Base-by-base conservation (phyloP, 1,284 basidiomycete species). In the Rhodotorula sp. region DNA sequence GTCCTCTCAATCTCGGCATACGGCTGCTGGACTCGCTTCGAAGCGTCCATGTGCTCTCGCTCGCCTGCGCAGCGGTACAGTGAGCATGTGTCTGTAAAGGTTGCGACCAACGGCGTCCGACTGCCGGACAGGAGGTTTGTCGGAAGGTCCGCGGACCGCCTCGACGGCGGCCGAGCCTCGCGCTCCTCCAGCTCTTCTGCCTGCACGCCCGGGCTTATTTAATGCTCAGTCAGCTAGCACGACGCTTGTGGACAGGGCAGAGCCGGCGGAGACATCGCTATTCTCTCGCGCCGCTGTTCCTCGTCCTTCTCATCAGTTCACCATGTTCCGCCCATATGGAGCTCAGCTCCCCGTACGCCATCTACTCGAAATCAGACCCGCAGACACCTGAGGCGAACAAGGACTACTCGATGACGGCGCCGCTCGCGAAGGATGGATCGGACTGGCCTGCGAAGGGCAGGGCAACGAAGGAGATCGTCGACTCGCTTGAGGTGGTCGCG, bases 401-500 rank as follows among this genome's bases (percentile, higher is more conserved):
- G 66, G 82, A 83, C 73, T 84, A 83, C 70, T 78, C 77, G 27
- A 81, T 81, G 79, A 83, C 81, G 13, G 60, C 74, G n/a, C 83
- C 83, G 0, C 74, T 73, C 21, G 50, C 81, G 73, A 82, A 68
- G 4, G 61, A 46, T 27, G 71, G 71, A 2, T 41, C 61, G 2
- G 37, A 73, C 50, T 73, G 32, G n/a, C 71, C 71, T 1, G 71
- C 71, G 1, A 73, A 73, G 19, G 27, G 36, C 10, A 25, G 58
- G 0, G 61, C 57, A 15, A 70, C 71, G 15, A 61, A 57, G 25
- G 68, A 63, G 22, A 64, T 54, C 10, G 50, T 69, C 36, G 65
- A 62, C 53, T 39, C 44, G 1, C 6, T 64, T 8, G 32, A 41
- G 0, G 67, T 67, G 1, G 71, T 69, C 22, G 71, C 71, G 29